These are phyloP conservation scores for Candida sojae DNA, from an alignment of 1,139 yeast species.

Conservation along the genomic window DNA sequence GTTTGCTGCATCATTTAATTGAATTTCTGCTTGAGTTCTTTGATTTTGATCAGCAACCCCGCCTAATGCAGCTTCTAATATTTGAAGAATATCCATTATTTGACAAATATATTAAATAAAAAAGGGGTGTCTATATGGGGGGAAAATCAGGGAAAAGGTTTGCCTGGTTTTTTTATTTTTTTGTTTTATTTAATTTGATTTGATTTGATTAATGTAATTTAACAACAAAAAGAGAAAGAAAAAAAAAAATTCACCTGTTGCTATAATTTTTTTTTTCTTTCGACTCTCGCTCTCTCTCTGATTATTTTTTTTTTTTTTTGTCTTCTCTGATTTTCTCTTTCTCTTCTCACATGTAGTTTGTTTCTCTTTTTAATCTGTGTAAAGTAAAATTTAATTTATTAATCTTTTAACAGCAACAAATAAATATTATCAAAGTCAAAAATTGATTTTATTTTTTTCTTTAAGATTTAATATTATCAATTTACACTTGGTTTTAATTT, in stretches of 20 bases:
- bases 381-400: no score
- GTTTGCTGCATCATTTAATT: slow-evolving; percentile 69
- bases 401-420: no score
- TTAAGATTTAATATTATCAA: no score
- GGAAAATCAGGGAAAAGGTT: no score
- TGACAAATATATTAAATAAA: not conserved
- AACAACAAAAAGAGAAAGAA: not conserved
- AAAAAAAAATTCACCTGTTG: slow-evolving; percentile 3
- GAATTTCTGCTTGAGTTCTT: slow-evolving; percentile 80
- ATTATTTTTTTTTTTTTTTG: not conserved
- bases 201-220: not conserved
- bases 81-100: slow-evolving; percentile 66
- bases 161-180: not conserved
- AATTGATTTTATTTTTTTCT: no score
- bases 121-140: not conserved
- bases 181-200: no score
- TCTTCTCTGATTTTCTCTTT: not conserved
- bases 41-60: slow-evolving; percentile 59
- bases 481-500: no score
- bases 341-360: not conserved
- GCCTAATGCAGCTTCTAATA: slow-evolving; percentile 78
- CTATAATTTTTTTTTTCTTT: slow-evolving; percentile 1
- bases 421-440: no score
- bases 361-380: no score
- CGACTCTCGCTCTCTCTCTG: not conserved